Evolutionary conservation across 352 stramenopile species (phyloP).

Genomic region (Globisporangium perplexum): DNA sequence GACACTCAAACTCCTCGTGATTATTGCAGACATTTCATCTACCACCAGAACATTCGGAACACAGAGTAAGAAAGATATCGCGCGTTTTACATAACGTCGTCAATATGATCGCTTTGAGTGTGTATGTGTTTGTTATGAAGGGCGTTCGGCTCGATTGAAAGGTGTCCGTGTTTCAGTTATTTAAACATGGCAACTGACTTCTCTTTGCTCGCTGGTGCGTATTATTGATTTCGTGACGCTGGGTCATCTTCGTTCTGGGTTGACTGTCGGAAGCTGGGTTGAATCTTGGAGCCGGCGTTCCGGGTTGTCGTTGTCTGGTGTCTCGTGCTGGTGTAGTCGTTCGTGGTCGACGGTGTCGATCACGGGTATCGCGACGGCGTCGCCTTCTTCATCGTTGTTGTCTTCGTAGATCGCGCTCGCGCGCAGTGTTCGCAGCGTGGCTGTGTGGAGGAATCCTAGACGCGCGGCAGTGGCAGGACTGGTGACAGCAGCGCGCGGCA

Average conservation of each 20-base stretch:
- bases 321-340: neutral
- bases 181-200: conserved; percentile 3
- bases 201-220: neutral
- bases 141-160: no score
- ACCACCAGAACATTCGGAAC: no score
- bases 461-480: neutral
- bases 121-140: no score
- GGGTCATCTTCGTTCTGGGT: neutral
- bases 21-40: no score
- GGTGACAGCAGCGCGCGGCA: neutral
- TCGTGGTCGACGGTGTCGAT: neutral
- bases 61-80: no score
- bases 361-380: neutral
- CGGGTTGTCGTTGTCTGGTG: neutral
- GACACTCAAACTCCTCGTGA: no score
- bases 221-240: neutral
- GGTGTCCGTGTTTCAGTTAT: neutral
- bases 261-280: neutral
- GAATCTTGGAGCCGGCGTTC: neutral
- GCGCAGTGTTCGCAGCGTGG: neutral
- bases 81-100: no score
- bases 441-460: neutral
- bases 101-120: no score
- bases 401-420: neutral
- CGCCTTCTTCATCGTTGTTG: neutral